Evolutionary conservation across 768 basidiomycete genomes (phyloP), one percentile per base, ranked within the genome.

Genomic region (Macrolepiota fuliginosa): DNA sequence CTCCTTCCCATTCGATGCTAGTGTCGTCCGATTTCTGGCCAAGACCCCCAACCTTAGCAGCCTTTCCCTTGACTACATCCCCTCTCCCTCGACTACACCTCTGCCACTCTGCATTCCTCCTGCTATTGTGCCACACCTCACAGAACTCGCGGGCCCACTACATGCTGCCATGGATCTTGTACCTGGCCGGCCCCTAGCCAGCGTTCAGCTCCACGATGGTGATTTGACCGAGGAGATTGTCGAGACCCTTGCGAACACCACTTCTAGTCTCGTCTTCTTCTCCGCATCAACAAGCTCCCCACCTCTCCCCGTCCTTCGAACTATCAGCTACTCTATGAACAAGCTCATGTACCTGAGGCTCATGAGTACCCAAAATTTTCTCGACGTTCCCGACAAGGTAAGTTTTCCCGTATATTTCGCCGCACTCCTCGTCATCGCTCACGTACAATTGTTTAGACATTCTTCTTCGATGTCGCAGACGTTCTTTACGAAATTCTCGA

Each of bases 281-380:
- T 83, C 81, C 57, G 83, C 85, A 6, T 82, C 83, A 37, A 88
- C 87, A 17, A 83, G 77, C 67, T 77, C 82, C 42, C 75, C 82
- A 37, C 85, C 88, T 9, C 75, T 85, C 15, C 71, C 79, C n/a
- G 77, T 90, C 49, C 77, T 92, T 50, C 78, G 80, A 59, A 72
- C 76, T 32, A 79, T 92, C 59, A 82, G 82, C 40, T 74, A 73
- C 52, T 79, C 82, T 63, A 80, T 91, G 72, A 83, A 84, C 7
- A 76, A 80, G 67, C 80, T 92, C 49, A 79, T 80, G 32, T 88
- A 86, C 72, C 82, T 92, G 57, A 84, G 87, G 51, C 76, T 92
- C 69, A 86, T 86, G 73, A 83, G 83, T 45, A 85, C 80, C 4
- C 82, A 78, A 47, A 77, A 73, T 69, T 80, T 85, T 66, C 73